Evolutionary conservation across 2,329 filamentous ascomycete species (phyloP), one percentile per base, ranked within the genome.

Genomic region (Leptographium procerum): DNA sequence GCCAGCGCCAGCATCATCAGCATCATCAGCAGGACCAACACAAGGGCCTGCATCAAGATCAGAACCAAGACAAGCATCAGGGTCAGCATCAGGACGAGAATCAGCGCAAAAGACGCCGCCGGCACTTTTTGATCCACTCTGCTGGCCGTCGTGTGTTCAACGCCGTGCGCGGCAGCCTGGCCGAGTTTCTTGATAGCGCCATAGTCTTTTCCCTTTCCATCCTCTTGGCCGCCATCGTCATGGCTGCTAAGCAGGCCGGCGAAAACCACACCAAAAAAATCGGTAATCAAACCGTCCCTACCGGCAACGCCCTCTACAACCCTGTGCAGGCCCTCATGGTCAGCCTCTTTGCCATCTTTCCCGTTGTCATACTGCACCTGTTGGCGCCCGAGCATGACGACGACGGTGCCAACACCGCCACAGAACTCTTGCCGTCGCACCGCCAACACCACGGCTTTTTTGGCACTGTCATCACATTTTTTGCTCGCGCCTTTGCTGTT

Each of bases 161-260:
- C 57, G 63, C 65, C 9, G 63, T 66, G n/a, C 62, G 63, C 16
- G 61, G 63, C 51, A 62, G 61, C n/a, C 55, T 68, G 6, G 61
- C 62, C 64, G 34, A 67, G 69, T 59, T 65, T 33, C 33, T 64
- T 4, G 57, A 53, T 24, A 53, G 52, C 16, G 55, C 62, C 19
- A 58, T 57, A 56, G 52, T 65, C 31, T 56, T 65, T 3, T 57
- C 58, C 47, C 28, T 62, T 16, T 55, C 61, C 31, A 64, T 65
- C 50, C 63, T 65, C 31, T 26, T 56, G 4, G 63, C 63, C 10
- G 59, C 60, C 24, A 43, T 65, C n/a, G 61, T 59, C 50, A 57
- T 62, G 26, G 54, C 60, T n/a, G 54, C 40, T 24, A 29, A 34
- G 13, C 56, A 55, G 48, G 36, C 52, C 19, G 28, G 34, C 26